Evolutionary conservation across 768 basidiomycete genomes (phyloP), one percentile per base, ranked within the genome.

Genomic region (Leccinum longicurvipes): DNA sequence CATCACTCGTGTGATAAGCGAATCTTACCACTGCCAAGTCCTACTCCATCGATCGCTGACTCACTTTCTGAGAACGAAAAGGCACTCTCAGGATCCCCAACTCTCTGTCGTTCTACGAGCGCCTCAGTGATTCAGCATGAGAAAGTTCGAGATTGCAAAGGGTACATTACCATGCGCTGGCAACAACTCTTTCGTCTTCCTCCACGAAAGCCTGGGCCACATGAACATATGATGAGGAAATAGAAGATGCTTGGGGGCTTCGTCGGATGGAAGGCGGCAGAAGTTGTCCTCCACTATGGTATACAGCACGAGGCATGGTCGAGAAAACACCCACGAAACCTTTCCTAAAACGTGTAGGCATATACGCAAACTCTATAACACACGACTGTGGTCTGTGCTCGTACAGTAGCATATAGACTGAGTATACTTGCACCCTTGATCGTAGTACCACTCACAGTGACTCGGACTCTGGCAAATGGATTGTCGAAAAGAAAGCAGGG

Each of bases 121-220:
- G 27, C 17, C 34, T 12, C 27, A 0, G 23, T 17, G n/a, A 27
- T 64, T 21, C 48, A 29, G 25, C 0, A 39, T 25, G 23, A 39
- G 31, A n/a, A 39, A 42, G 8, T 1, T 25, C 3, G 34, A 45
- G 24, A 17, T 46, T 23, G 28, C 6, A 2, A 27, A 44, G 9
- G 2, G 12, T 27, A 42, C 3, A 42, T 54, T 51, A 58, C 63
- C 54, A n/a, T 29, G 39, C 7, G 28, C 5, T 21, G 54, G 34
- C 7, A 50, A 55, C 19, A 48, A 24, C 25, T 39, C 51, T 54
- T 52, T 63, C 19, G 51, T 21, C 34, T 41, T 27, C 29, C 31
- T n/a, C 63, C 53, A 54, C 10, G 54, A 55, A 36, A 64, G 46
- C 44, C 21, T 47, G 45, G 42, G 0, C 50, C 55, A 63, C 62